These are phyloP conservation scores for Podospora sp. DNA, from an alignment of 495 filamentous ascomycete species.

Conservation along the genomic window DNA sequence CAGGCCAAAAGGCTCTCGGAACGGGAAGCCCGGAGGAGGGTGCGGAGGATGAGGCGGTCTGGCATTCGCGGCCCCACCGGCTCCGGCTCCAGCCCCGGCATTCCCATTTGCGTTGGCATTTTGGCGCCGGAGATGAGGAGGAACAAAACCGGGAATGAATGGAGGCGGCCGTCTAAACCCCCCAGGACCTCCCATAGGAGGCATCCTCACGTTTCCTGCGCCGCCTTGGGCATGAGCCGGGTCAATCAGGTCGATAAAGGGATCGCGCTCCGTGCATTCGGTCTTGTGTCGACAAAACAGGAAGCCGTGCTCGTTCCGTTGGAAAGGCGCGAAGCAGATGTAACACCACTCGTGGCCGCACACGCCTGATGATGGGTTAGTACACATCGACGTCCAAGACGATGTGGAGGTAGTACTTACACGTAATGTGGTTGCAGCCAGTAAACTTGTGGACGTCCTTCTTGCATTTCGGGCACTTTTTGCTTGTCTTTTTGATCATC, in stretches of 20 bases:
- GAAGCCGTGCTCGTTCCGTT: slow-evolving; percentile 30
- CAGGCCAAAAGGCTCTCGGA: not conserved
- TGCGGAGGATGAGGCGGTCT: not conserved
- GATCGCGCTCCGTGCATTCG: slow-evolving; percentile 35
- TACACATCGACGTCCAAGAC: slow-evolving; percentile 1
- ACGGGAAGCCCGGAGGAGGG: slow-evolving; percentile 8
- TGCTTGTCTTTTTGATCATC: slow-evolving; percentile 40
- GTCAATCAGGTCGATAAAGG: slow-evolving; percentile 26
- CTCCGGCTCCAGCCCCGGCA: not conserved
- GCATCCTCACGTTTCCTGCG: not conserved
- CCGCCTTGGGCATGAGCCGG: slow-evolving; percentile 7
- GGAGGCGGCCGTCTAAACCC: not conserved
- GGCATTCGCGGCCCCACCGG: not conserved
- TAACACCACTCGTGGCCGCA: slow-evolving; percentile 53
- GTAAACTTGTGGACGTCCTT: slow-evolving; percentile 44
- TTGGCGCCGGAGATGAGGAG: slow-evolving; percentile 5
- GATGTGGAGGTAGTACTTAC: slow-evolving; percentile 31
- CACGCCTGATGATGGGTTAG: slow-evolving; percentile 29
- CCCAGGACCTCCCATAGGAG: not conserved
- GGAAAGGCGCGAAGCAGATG: slow-evolving; percentile 42
- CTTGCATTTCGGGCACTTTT: slow-evolving; percentile 51
- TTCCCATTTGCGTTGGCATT: not conserved
- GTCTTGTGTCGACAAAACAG: slow-evolving; percentile 38
- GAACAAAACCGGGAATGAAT: not conserved
- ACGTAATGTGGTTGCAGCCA: slow-evolving; percentile 55